phyloP scores from a whole-genome alignment of 2,329 filamentous ascomycete genomes.

The Escovopsis weberi region DNA sequence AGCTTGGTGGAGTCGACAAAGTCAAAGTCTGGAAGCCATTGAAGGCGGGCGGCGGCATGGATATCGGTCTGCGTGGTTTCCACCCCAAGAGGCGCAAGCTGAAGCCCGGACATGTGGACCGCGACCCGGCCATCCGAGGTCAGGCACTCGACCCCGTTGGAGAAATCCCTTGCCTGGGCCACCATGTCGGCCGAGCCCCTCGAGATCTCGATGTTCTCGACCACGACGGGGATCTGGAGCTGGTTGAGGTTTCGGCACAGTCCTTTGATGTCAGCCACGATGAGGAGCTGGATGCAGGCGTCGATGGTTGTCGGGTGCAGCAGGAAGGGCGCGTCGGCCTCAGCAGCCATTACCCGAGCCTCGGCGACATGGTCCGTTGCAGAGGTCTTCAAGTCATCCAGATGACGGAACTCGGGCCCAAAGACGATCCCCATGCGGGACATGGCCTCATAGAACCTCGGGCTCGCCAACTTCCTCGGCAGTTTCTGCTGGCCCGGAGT shows the following conservation, averaged over 20 bases:
- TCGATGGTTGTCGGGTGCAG: neutral
- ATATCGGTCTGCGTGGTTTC: neutral
- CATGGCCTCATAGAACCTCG: neutral
- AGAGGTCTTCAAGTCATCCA: neutral
- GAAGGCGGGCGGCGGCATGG: neutral
- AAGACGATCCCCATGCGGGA: neutral
- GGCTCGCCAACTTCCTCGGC: neutral
- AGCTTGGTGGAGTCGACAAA: neutral
- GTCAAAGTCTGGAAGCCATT: constrained; percentile 1
- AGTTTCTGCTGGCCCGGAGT: neutral
- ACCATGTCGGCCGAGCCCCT: no score
- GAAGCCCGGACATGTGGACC: no score
- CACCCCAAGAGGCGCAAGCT: no score
- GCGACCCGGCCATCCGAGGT: no score
- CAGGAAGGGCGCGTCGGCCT: neutral
- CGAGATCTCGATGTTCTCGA: no score
- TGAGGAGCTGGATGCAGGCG: neutral
- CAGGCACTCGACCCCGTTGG: no score
- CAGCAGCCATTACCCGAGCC: neutral
- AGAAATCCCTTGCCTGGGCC: no score
- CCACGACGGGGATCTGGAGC: no score
- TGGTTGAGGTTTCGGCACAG: neutral
- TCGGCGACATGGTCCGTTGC: neutral
- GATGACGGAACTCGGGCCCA: neutral
- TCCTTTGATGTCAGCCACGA: neutral